Conservation (phyloP, 1,139 yeast genomes). For the Zygosaccharomyces sapae region DNA sequence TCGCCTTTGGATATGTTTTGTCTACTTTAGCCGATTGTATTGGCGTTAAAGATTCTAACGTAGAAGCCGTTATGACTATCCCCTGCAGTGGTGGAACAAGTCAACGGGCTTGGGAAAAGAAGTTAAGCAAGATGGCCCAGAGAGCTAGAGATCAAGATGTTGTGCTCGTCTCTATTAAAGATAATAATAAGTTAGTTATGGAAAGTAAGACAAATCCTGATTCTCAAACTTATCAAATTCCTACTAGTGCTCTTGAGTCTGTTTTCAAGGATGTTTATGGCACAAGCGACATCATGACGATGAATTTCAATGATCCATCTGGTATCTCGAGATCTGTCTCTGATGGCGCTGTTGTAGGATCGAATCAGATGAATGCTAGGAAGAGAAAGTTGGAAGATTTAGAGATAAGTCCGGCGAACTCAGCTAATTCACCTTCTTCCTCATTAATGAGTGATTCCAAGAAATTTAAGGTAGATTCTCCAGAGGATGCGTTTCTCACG, state of each 20-base stretch:
- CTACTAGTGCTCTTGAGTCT: slow-evolving; percentile 18
- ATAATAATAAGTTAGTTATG: slow-evolving; percentile 30
- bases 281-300: slow-evolving; percentile 16
- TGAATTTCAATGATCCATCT: slow-evolving; percentile 13
- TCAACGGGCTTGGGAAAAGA: slow-evolving; percentile 36
- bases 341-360: slow-evolving; percentile 6
- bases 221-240: slow-evolving; percentile 16
- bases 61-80: slow-evolving; percentile 28
- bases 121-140: slow-evolving; percentile 32
- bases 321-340: slow-evolving; percentile 8
- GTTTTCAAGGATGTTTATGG: slow-evolving; percentile 24
- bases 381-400: slow-evolving; percentile 31
- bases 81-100: slow-evolving; percentile 28
- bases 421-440: slow-evolving; percentile 27
- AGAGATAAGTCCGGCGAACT: slow-evolving; percentile 30
- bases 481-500: slow-evolving; percentile 32
- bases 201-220: slow-evolving; percentile 25
- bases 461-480: slow-evolving; percentile 35
- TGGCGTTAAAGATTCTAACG: slow-evolving; percentile 30
- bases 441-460: slow-evolving; percentile 35
- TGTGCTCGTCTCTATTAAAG: slow-evolving; percentile 24
- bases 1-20: slow-evolving; percentile 35
- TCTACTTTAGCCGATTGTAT: slow-evolving; percentile 34
- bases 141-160: slow-evolving; percentile 34
- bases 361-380: slow-evolving; percentile 14